Base-by-base conservation (phyloP, 306 rosid species). In the Glycine soja region DNA sequence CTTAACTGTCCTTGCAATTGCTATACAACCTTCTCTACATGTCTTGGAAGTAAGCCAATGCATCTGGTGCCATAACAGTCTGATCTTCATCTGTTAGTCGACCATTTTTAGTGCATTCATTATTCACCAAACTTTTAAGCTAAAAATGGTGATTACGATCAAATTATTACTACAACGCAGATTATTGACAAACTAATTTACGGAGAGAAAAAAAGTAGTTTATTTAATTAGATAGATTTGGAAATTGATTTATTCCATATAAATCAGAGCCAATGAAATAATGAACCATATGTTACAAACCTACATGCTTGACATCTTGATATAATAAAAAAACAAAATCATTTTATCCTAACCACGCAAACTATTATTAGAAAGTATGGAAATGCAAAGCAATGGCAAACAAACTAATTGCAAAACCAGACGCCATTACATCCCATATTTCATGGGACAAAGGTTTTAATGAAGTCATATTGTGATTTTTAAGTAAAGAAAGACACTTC, bases 21-120 rank as follows among this genome's bases (percentile, higher is more conserved):
- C 92, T n/a, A 74, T 63, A 70, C 64, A 96, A 85, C 88, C 99
- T 90, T 80, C 88, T 86, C 80, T 88, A 90, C 81, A 96, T 76
- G 76, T 88, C 85, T 83, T 81, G 88, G 83, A 93, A 84, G 56
- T 87, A 88, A 32, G 75, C 84, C 58, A 89, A 42, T 43, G 88
- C 86, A 81, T 90, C 88, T 54, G 85, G 89, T 74, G 75, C 80
- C 7, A 42, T 72, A 3, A 65, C 77, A 36, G 81, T 75, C 76
- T 77, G 81, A 87, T 79, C 86, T 83, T 84, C 88, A 61, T 68
- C 81, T 8, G 47, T 73, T 77, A 87, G 88, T 80, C 19, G 83
- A 82, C 78, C 65, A 69, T 82, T 80, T 61, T 90, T 87, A 74
- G 84, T 52, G 67, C 75, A 30, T 81, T 64, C 86, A 54, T 73